Evolutionary conservation across 192 early-diverging fungal species (phyloP).

Genomic region (Blastocladiella britannica): DNA sequence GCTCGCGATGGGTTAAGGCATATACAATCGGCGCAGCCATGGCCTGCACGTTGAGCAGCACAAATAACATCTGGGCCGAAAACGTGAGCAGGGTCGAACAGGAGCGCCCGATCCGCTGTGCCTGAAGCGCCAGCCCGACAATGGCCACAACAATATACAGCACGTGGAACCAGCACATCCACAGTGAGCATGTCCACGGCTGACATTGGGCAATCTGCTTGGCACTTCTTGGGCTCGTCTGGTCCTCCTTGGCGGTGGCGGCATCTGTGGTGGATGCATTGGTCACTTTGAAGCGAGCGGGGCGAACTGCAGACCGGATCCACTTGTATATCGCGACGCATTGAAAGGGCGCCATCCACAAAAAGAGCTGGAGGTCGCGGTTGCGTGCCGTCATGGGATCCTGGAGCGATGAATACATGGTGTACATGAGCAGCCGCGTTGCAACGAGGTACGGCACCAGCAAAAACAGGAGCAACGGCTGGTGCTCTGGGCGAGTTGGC

Average conservation of each 20-base stretch:
- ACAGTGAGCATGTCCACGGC: background rate
- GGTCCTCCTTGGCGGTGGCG: background rate
- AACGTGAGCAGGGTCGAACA: too few relatives aligned
- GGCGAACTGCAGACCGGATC: background rate
- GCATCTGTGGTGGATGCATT: too few relatives aligned
- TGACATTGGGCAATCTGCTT: too few relatives aligned
- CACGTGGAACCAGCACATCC: background rate
- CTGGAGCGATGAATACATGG: background rate
- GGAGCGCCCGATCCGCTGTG: too few relatives aligned
- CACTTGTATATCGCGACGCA: constrained; percentile 1
- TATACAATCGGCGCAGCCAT: constrained; percentile 2
- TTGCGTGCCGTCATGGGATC: constrained; percentile 2
- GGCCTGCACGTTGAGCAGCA: constrained; percentile 1
- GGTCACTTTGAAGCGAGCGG: constrained; percentile 3
- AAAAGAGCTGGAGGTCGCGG: constrained; percentile 3
- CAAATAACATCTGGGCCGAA: background rate
- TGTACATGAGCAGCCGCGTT: constrained; percentile 1
- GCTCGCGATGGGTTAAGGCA: background rate
- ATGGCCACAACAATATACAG: background rate
- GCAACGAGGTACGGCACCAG: constrained; percentile 1
- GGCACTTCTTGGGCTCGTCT: too few relatives aligned
- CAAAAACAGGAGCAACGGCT: background rate
- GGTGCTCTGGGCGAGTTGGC: background rate
- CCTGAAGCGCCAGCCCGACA: background rate
- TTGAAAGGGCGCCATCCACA: constrained; percentile 3